A percentile compares a stretch with the other conserved stretches of the same genome.
Evolutionary conservation across 176 grass and related monocot genomes (phyloP).

Genomic region (Stipa capillata): DNA sequence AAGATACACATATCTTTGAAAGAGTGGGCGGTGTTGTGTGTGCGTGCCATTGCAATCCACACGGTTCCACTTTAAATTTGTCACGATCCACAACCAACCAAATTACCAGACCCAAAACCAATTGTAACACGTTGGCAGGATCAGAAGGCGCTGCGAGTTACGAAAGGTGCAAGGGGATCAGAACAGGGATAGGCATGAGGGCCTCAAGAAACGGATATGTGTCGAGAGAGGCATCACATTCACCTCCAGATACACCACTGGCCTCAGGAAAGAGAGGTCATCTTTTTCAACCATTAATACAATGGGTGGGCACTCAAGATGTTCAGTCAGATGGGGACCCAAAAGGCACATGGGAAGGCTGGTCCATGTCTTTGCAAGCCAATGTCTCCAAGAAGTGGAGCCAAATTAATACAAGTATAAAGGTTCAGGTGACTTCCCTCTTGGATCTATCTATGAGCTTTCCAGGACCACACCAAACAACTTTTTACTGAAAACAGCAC

Average conservation of each 20-base stretch:
- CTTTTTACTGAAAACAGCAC: slow-evolving; percentile 1
- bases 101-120: not conserved
- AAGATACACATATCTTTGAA: slow-evolving; percentile 31
- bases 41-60: slow-evolving; percentile 9
- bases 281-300: not conserved
- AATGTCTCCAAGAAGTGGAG: slow-evolving; percentile 8
- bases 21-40: not conserved
- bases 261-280: not conserved
- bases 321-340: slow-evolving; percentile 36
- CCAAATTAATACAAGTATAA: not conserved
- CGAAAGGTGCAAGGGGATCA: not conserved
- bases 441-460: slow-evolving; percentile 11
- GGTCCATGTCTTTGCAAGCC: slow-evolving; percentile 15
- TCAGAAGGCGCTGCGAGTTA: not conserved
- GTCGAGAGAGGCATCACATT: slow-evolving; percentile 27
- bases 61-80: slow-evolving; percentile 31
- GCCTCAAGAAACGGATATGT: slow-evolving; percentile 1
- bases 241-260: slow-evolving; percentile 13
- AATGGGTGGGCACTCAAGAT: not conserved
- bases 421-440: slow-evolving; percentile 13
- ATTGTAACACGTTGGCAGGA: not conserved
- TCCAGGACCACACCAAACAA: not conserved
- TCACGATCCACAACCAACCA: slow-evolving; percentile 5
- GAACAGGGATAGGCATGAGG: not conserved
- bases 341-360: slow-evolving; percentile 19